These are phyloP conservation scores for Lentinula raphanica DNA, from an alignment of 768 basidiomycete species.

Conservation along the genomic window DNA sequence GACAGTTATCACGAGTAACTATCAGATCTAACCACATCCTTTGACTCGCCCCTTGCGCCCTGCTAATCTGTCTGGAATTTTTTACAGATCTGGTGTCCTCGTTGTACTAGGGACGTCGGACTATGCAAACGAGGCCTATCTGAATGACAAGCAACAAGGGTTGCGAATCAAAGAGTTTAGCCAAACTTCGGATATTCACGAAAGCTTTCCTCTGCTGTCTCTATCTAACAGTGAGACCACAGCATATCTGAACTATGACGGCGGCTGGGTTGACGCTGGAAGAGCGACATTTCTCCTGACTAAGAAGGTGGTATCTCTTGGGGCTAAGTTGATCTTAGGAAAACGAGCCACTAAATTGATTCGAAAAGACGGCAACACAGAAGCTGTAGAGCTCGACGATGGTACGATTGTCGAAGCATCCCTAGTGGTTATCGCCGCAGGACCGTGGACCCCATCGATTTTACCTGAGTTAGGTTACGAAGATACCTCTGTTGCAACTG, in stretches of 20 bases:
- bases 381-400: conserved; percentile 59
- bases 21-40: no score
- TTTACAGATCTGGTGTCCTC: conserved; percentile 62
- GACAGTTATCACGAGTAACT: conserved; percentile 81
- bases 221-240: conserved; percentile 30
- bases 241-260: conserved; percentile 72
- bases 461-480: conserved; percentile 58
- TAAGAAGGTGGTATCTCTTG: conserved; percentile 47
- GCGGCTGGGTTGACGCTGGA: conserved; percentile 82
- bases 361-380: conserved; percentile 34
- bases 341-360: conserved; percentile 51
- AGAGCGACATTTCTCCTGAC: conserved; percentile 58
- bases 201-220: conserved; percentile 37
- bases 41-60: no score
- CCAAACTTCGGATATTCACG: conserved; percentile 35
- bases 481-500: conserved; percentile 65
- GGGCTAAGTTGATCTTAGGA: conserved; percentile 55
- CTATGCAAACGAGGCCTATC: conserved; percentile 43
- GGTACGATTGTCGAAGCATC: conserved; percentile 53
- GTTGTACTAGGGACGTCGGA: conserved; percentile 42
- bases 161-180: conserved; percentile 39
- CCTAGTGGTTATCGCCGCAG: conserved; percentile 64
- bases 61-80: background rate
- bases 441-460: conserved; percentile 81
- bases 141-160: conserved; percentile 60